phyloP scores from a whole-genome alignment of 768 basidiomycete genomes.

The Lyophyllum atratum region DNA sequence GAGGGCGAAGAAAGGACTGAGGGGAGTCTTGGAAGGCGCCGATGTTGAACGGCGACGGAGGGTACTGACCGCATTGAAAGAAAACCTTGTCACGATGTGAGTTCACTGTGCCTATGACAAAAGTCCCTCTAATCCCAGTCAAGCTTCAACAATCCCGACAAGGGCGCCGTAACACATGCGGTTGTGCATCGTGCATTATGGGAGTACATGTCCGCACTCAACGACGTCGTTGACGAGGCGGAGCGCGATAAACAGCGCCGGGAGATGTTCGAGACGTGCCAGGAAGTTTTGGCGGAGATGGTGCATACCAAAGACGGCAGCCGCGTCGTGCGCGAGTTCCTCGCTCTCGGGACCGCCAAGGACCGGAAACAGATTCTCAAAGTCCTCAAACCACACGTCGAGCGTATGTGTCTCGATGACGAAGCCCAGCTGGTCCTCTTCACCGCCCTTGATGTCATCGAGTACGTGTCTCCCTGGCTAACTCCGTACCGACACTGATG shows the following conservation, averaged over 20 bases:
- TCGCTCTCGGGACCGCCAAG: constrained; percentile 85
- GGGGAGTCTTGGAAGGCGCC: constrained; percentile 63
- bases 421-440: constrained; percentile 91
- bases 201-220: constrained; percentile 78
- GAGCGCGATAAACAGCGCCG: constrained; percentile 74
- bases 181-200: constrained; percentile 86
- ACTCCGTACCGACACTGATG: background rate
- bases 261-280: constrained; percentile 86
- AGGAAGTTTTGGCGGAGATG: constrained; percentile 88
- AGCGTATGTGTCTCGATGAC: constrained; percentile 85
- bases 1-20: constrained; percentile 63
- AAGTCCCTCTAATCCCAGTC: background rate
- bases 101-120: constrained; percentile 24
- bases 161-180: constrained; percentile 83
- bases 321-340: constrained; percentile 81
- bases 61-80: constrained; percentile 68
- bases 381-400: constrained; percentile 85
- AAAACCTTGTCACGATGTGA: constrained; percentile 75
- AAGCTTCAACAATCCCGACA: constrained; percentile 92
- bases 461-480: constrained; percentile 51
- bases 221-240: constrained; percentile 54
- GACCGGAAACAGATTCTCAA: constrained; percentile 93
- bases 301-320: constrained; percentile 94
- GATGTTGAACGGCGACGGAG: constrained; percentile 68
- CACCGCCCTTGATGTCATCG: constrained; percentile 86